Evolutionary conservation across 2,329 filamentous ascomycete genomes (phyloP).

Genomic region (Neurospora crassa): DNA sequence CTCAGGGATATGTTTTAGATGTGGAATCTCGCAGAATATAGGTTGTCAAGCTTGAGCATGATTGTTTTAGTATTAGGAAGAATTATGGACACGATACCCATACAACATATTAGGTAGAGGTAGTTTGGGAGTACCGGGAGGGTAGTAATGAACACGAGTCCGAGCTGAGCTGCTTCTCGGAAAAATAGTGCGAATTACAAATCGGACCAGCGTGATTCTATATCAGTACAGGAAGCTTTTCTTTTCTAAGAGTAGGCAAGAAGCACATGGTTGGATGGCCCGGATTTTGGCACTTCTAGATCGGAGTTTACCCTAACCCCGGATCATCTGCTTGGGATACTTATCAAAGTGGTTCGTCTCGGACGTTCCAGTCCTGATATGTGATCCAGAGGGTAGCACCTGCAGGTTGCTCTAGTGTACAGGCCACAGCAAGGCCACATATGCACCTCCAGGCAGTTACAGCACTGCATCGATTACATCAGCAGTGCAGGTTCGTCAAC

Average conservation of each 20-base stretch:
- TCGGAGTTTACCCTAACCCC: not conserved
- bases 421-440: not conserved
- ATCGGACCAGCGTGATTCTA: not conserved
- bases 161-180: not conserved
- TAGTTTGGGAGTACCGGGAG: not conserved
- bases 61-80: not conserved
- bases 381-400: not conserved
- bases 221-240: not conserved
- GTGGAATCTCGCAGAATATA: not conserved
- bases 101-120: too few relatives aligned
- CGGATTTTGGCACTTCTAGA: not conserved
- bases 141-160: not conserved
- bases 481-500: not conserved
- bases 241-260: not conserved
- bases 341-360: not conserved
- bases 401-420: not conserved
- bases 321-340: not conserved
- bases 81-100: not conserved
- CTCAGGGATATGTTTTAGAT: slow-evolving; percentile 23
- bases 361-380: not conserved
- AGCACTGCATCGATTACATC: not conserved
- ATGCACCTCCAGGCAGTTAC: not conserved
- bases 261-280: not conserved
- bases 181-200: not conserved
- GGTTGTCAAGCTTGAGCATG: not conserved